Base-by-base conservation (phyloP, 2,329 filamentous ascomycete genomes). In the Bipolaris bicolor region DNA sequence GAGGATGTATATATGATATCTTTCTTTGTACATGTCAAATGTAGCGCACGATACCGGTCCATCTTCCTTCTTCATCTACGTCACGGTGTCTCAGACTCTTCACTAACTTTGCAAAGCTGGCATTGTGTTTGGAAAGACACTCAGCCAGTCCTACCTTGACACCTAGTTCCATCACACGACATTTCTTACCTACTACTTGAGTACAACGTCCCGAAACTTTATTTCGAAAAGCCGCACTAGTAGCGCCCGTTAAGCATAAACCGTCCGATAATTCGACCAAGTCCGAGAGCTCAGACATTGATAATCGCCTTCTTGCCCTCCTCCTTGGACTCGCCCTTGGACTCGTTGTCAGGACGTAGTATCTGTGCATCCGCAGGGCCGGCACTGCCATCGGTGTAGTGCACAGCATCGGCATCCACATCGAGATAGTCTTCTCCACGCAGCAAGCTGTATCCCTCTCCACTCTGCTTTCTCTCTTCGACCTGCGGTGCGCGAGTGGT, bases 391-490 rank as follows among this genome's bases (percentile, higher is more conserved):
- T 58, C 57, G 2, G 24, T 13, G 31, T 65, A 65, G 4, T 41
- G 39, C 22, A 53, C 59, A 2, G 59, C 61, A 43, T 67, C 59
- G 9, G 60, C 57, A 40, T 67, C 62, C 7, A 34, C 49, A 52
- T 62, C 61, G 2, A 66, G 54, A n/a, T 66, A 61, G 11, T 59
- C 55, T 39, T 67, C 64, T 26, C 61, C 63, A 3, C 59, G 59
- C 46, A 67, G 36, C 49, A 67, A 47, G 40, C 61, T 67, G 43
- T 67, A 67, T 7, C 55, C 33, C 36, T 59, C 61, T 5, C 39
- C 49, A 10, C 48, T 44, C 20, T 58, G 52, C 18, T 16, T 36
- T n/a, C 52, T 52, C 52, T 58, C 39, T 16, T 26, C 43, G 11
- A 39, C 20, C 3, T 51, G 39, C 3, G 51, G 24, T 0, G 31